A percentile compares a stretch with the other conserved stretches of the same genome.
phyloP scores from a whole-genome alignment of 2,329 filamentous ascomycete genomes.

The Stagonosporopsis chrysanthemi region DNA sequence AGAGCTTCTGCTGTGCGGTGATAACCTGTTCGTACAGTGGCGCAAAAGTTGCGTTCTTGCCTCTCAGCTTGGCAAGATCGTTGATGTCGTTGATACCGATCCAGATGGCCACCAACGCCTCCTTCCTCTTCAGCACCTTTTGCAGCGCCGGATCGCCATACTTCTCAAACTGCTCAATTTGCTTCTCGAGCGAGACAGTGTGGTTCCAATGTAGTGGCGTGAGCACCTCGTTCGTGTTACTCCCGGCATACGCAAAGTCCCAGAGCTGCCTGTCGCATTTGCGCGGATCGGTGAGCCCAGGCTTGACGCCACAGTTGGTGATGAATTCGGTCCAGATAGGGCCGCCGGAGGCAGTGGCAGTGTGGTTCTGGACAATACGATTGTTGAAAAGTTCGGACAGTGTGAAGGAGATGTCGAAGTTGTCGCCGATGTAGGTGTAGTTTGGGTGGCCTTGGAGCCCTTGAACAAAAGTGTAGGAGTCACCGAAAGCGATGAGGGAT shows the following conservation, averaged over 20 bases:
- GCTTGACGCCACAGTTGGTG: conserved; percentile 58
- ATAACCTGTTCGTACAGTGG: conserved; percentile 56
- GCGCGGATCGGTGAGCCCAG: conserved; percentile 54
- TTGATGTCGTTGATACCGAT: conserved; percentile 66
- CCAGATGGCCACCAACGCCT: conserved; percentile 60
- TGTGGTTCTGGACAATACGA: conserved; percentile 62
- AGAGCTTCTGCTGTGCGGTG: conserved; percentile 51
- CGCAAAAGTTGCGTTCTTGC: conserved; percentile 54
- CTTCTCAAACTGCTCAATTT: conserved; percentile 57
- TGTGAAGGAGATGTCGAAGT: conserved; percentile 57
- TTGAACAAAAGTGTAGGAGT: conserved; percentile 63
- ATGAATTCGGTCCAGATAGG: conserved; percentile 64
- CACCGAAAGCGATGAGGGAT: conserved; percentile 56
- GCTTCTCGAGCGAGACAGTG: conserved; percentile 59
- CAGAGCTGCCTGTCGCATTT: conserved; percentile 60
- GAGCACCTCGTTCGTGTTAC: conserved; percentile 53
- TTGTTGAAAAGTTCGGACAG: conserved; percentile 55
- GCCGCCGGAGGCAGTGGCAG: conserved; percentile 57
- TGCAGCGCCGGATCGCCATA: conserved; percentile 56
- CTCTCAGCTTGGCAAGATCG: conserved; percentile 53
- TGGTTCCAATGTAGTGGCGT: conserved; percentile 61
- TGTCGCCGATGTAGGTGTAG: conserved; percentile 64
- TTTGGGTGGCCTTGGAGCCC: conserved; percentile 60
- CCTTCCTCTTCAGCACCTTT: conserved; percentile 41
- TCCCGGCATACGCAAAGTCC: conserved; percentile 65